Conservation (phyloP, 2,329 filamentous ascomycete species). For the Dryadomyces sulphureus region DNA sequence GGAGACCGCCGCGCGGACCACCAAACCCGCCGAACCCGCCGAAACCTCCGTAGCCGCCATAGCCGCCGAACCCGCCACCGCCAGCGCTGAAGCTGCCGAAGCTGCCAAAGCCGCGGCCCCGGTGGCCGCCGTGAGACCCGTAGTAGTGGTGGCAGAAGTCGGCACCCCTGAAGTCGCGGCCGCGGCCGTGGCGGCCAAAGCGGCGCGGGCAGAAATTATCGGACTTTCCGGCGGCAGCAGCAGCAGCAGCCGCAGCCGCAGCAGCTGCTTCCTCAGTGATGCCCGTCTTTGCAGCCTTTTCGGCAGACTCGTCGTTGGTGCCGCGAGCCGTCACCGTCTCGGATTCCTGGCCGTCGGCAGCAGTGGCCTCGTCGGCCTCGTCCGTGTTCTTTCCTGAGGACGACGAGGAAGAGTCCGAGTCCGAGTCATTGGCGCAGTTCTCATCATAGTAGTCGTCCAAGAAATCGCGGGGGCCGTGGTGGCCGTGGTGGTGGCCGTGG, state of each 20-base stretch:
- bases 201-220: not conserved
- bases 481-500: not conserved
- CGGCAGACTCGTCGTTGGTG: not conserved
- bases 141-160: slow-evolving; percentile 8
- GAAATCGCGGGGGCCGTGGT: not conserved
- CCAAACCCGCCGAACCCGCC: slow-evolving; percentile 4
- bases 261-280: slow-evolving; percentile 6
- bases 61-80: slow-evolving; percentile 1
- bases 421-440: slow-evolving; percentile 1
- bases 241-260: slow-evolving; percentile 6
- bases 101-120: not conserved
- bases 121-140: slow-evolving; percentile 2
- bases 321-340: slow-evolving; percentile 6
- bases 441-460: not conserved
- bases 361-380: not conserved
- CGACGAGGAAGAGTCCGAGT: not conserved
- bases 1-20: slow-evolving; percentile 4
- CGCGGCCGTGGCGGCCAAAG: slow-evolving; percentile 1
- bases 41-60: slow-evolving; percentile 5
- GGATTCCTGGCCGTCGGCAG: slow-evolving; percentile 5
- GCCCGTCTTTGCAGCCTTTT: slow-evolving; percentile 17
- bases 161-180: slow-evolving; percentile 4
- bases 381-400: not conserved
- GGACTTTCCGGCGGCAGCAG: slow-evolving; percentile 10
- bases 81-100: no score